Base-by-base conservation (phyloP, 768 basidiomycete species). In the Hirschioporus abietinus region DNA sequence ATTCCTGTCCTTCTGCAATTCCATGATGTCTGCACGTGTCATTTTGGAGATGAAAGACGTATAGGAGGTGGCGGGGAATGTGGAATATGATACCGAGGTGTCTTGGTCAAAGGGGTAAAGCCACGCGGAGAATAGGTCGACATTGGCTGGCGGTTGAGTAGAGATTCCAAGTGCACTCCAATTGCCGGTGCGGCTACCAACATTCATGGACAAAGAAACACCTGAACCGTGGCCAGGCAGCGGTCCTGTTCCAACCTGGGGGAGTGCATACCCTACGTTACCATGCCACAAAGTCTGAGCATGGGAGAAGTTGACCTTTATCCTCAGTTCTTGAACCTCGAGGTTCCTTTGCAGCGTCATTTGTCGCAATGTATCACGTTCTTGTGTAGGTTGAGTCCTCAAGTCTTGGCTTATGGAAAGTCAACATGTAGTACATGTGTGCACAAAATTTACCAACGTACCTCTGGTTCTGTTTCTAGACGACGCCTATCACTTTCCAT, bases 401-500 rank as follows among this genome's bases (percentile, higher is more conserved):
- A 93, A 74, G 72, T 95, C 92, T 78, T 91, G 88, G 35, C 93
- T 95, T 69, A 15, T 20, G 69, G 58, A 12, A 36, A 18, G 61
- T 60, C 59, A 35, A 7, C 7, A 20, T 26, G 35, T 67, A n/a
- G 26, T 35, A 15, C 4, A 0, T 17, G 5, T 2, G 67, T 23
- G 27, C 12, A 12, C 18, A 26, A n/a, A 17, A 36, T 4, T 36
- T 69, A 60, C 10, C 35, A n/a, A 80, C 86, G 66, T 72, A 96
- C 92, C 84, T 85, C 72, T 96, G 95, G 57, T 80, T 79, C 73
- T 65, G 81, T 87, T 76, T 97, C 95, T 36, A 96, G 78, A 8
- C 93, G 86, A 17, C 87, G 81, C 23, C 92, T 85, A 70, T 96
- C 92, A 67, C 93, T 96, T 73, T 90, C 88, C 7, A 89, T 87